phyloP scores from a whole-genome alignment of 805 yeast species.

The Torulaspora quercuum region DNA sequence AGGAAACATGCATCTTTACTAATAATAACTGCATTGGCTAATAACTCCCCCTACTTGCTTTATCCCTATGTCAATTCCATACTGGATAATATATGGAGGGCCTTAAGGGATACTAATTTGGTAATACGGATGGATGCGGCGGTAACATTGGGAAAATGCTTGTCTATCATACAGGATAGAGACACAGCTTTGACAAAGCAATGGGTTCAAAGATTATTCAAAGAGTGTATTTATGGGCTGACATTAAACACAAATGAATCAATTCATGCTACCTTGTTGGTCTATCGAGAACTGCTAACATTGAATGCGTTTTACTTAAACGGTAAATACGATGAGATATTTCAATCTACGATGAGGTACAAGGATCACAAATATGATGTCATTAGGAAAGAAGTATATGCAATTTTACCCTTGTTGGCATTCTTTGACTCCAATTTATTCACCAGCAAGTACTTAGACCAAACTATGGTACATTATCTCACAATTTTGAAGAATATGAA shows the following conservation, averaged over 20 bases:
- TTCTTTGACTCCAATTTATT: conserved; percentile 70
- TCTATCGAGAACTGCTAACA: conserved; percentile 70
- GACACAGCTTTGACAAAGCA: conserved; percentile 65
- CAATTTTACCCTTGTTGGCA: conserved; percentile 79
- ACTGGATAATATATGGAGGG: conserved; percentile 81
- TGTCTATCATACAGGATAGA: conserved; percentile 73
- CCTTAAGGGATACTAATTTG: conserved; percentile 73
- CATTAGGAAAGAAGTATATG: conserved; percentile 80
- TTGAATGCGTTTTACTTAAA: conserved; percentile 70
- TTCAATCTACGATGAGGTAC: conserved; percentile 67
- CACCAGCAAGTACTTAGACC: conserved; percentile 75
- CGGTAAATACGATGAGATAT: conserved; percentile 69
- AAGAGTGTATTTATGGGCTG: conserved; percentile 62
- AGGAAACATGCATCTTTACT: conserved; percentile 89
- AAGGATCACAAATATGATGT: conserved; percentile 74
- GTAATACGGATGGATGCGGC: conserved; percentile 83
- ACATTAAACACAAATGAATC: conserved; percentile 55
- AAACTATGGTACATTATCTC: conserved; percentile 71
- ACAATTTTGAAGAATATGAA: conserved; percentile 70
- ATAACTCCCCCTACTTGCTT: conserved; percentile 79
- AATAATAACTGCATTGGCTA: conserved; percentile 77
- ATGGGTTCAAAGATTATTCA: conserved; percentile 71
- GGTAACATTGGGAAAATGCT: conserved; percentile 68
- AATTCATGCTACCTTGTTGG: conserved; percentile 83
- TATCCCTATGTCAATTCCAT: conserved; percentile 75